Percentiles rank a stretch among this genome's conserved stretches.
Evolutionary conservation across 805 yeast species (phyloP).

Genomic region (Barnettozyma vustinii): DNA sequence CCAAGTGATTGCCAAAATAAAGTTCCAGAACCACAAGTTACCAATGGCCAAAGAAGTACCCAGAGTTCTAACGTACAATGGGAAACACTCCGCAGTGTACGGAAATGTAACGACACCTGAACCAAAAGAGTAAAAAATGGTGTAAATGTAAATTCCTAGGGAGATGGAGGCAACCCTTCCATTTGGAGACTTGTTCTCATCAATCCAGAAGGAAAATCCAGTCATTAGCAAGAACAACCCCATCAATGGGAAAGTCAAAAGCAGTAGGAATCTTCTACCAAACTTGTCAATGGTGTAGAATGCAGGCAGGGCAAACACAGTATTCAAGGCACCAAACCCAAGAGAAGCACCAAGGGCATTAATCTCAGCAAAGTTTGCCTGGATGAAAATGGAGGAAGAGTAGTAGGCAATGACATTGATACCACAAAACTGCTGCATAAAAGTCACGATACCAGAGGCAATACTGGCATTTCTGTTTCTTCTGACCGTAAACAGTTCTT

Average conservation of each 20-base stretch:
- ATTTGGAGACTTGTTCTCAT: constrained; percentile 32
- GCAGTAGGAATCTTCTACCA: constrained; percentile 62
- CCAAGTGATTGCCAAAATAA: constrained; percentile 71
- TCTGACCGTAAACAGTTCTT: constrained; percentile 61
- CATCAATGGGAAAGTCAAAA: constrained; percentile 61
- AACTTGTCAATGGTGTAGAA: constrained; percentile 70
- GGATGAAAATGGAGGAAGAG: constrained; percentile 68
- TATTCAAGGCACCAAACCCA: constrained; percentile 82
- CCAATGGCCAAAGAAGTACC: constrained; percentile 80
- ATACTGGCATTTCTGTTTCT: constrained; percentile 80
- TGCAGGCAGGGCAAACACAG: constrained; percentile 79
- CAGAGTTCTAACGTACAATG: constrained; percentile 70
- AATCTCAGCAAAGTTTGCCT: constrained; percentile 57
- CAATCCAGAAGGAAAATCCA: constrained; percentile 70
- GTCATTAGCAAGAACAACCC: constrained; percentile 52
- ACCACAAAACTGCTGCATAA: constrained; percentile 91
- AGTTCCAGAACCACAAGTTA: constrained; percentile 70
- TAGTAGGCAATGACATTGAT: constrained; percentile 84
- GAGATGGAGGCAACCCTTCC: constrained; percentile 65
- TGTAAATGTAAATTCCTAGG: constrained; percentile 67
- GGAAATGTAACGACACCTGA: constrained; percentile 91
- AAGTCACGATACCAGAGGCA: constrained; percentile 79
- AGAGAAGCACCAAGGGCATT: constrained; percentile 72
- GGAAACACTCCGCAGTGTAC: constrained; percentile 80
- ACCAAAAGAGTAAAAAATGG: constrained; percentile 74